Conservation (phyloP, 2,329 filamentous ascomycete genomes). For the Alternaria gaisen region DNA sequence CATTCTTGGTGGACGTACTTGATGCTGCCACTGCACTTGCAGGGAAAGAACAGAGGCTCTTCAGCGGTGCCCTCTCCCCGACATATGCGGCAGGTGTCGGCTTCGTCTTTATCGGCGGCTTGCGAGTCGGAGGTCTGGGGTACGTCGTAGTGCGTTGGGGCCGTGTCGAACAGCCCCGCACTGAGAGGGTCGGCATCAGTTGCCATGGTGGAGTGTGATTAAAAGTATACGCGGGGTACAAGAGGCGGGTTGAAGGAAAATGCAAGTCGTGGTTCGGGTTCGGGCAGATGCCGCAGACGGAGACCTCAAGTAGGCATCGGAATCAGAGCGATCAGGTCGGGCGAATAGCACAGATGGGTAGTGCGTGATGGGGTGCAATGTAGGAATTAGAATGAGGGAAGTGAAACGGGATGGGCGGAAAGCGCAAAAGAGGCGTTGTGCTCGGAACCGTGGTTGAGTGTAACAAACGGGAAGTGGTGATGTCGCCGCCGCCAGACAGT, state of each 20-base stretch:
- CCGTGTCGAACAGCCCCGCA: conserved; percentile 24
- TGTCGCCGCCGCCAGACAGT: conserved; percentile 9
- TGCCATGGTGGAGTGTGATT: conserved; percentile 30
- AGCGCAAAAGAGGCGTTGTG: neutral
- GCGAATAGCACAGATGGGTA: neutral
- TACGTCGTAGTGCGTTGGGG: conserved; percentile 11
- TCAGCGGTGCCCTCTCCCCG: conserved; percentile 82
- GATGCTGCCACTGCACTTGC: conserved; percentile 99
- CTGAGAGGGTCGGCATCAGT: conserved; percentile 25
- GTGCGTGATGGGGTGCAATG: neutral
- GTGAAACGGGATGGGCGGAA: neutral
- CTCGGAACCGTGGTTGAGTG: conserved; percentile 8
- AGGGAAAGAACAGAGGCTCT: conserved; percentile 94
- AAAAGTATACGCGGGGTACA: conserved; percentile 3
- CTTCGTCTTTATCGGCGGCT: conserved; percentile 57
- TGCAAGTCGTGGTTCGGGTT: conserved; percentile 3
- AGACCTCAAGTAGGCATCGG: conserved; percentile 40
- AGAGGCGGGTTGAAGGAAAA: conserved; percentile 1
- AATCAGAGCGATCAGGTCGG: neutral
- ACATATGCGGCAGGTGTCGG: conserved; percentile 96
- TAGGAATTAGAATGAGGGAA: neutral
- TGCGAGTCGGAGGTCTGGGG: conserved; percentile 52
- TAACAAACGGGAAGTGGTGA: conserved; percentile 13
- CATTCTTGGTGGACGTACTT: conserved; percentile 98
- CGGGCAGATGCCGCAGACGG: conserved; percentile 32